Evolutionary conservation across 2,329 filamentous ascomycete genomes (phyloP).

Genomic region (Pyrenochaeta sp.): DNA sequence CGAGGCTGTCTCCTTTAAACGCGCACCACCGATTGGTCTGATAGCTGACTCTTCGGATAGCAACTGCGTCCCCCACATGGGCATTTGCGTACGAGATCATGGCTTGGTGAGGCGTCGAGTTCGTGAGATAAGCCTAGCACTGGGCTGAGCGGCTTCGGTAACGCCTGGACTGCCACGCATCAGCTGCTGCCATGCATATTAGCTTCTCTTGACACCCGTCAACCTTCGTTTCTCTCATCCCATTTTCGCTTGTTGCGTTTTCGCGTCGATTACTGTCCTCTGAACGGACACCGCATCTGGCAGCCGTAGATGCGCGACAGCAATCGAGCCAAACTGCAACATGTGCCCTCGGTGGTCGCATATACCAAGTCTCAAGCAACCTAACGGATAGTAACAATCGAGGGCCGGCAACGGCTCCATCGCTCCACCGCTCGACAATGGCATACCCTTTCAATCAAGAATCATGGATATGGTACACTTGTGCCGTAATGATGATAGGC

Average conservation of each 20-base stretch:
- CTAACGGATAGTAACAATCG: conserved; percentile 21
- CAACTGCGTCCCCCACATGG: conserved; percentile 1
- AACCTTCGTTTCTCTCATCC: not conserved
- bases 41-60: not conserved
- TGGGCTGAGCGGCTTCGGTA: not conserved
- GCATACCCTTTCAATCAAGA: conserved; percentile 48
- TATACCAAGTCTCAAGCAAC: conserved; percentile 14
- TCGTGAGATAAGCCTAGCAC: conserved; percentile 1
- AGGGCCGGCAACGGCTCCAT: conserved; percentile 1
- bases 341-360: conserved; percentile 28
- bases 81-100: not conserved
- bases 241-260: not conserved
- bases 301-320: conserved; percentile 7
- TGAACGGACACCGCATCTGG: conserved; percentile 1
- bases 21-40: not conserved
- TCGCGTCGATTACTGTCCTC: not conserved
- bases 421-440: conserved; percentile 20
- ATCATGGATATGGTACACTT: conserved; percentile 58
- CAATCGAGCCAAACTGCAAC: conserved; percentile 12
- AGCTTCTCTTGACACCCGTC: not conserved
- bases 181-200: conserved; percentile 8
- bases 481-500: conserved; percentile 51
- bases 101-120: not conserved
- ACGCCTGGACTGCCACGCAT: conserved; percentile 4
- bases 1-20: not conserved